phyloP scores from a whole-genome alignment of 805 yeast species.

The Zygosaccharomyces pseudorouxii region DNA sequence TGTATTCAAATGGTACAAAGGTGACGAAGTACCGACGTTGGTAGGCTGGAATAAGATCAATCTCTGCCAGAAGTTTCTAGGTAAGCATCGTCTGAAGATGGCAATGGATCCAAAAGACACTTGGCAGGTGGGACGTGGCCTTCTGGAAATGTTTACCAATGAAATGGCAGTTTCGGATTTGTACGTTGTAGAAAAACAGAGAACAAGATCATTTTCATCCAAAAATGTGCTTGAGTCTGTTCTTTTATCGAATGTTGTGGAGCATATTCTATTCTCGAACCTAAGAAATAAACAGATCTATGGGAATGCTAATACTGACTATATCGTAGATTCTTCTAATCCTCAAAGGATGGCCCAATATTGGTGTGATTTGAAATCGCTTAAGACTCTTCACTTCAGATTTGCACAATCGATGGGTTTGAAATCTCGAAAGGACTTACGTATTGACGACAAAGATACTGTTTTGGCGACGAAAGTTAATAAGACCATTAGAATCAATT shows the following conservation, averaged over 20 bases:
- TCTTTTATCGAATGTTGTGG: constrained; percentile 50
- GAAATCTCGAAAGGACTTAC: neutral
- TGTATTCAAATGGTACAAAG: constrained; percentile 24
- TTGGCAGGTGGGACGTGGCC: constrained; percentile 20
- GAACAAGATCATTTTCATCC: constrained; percentile 48
- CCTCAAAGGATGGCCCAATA: constrained; percentile 30
- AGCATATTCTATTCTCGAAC: constrained; percentile 32
- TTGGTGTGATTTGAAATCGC: constrained; percentile 20
- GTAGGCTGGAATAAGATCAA: constrained; percentile 38
- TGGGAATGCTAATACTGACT: neutral
- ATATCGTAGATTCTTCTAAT: constrained; percentile 23
- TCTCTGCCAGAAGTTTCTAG: constrained; percentile 19
- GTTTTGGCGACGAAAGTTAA: neutral
- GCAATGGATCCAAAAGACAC: constrained; percentile 26
- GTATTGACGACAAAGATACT: neutral
- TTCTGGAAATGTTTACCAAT: constrained; percentile 27
- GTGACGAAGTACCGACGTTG: constrained; percentile 24
- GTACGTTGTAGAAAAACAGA: constrained; percentile 52
- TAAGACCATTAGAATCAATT: constrained; percentile 9
- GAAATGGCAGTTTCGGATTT: constrained; percentile 34
- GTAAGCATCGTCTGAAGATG: constrained; percentile 8
- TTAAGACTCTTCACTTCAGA: neutral
- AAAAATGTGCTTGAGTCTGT: constrained; percentile 47
- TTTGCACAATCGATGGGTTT: neutral
- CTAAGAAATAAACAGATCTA: constrained; percentile 10